phyloP scores from a whole-genome alignment of 768 basidiomycete genomes.

The Tylopilus felleus region DNA sequence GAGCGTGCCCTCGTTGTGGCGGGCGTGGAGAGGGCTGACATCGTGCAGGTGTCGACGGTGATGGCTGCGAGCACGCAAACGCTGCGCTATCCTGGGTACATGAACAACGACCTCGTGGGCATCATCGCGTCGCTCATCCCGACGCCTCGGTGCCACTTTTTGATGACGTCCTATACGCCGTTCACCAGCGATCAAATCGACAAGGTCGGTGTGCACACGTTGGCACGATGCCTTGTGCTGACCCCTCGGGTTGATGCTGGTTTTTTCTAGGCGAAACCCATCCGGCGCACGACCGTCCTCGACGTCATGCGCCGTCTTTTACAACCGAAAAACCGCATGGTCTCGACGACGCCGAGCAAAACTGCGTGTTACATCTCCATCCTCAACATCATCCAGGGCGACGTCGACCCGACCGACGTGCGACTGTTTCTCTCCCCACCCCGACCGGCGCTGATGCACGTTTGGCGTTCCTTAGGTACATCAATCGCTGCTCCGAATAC shows the following conservation, averaged over 20 bases:
- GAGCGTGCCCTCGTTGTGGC: conserved; percentile 17
- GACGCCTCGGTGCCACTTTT: conserved; percentile 95
- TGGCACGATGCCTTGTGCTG: neutral
- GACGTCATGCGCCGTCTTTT: conserved; percentile 98
- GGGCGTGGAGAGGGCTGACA: neutral
- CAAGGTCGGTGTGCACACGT: conserved; percentile 54
- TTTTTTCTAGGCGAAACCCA: conserved; percentile 75
- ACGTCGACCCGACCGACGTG: conserved; percentile 97
- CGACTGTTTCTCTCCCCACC: too few relatives aligned
- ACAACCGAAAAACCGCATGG: conserved; percentile 98
- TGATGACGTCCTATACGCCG: conserved; percentile 98
- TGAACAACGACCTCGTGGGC: conserved; percentile 98
- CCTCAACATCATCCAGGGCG: conserved; percentile 97
- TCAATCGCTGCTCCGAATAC: conserved; percentile 93
- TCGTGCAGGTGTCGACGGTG: conserved; percentile 82
- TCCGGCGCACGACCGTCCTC: conserved; percentile 92
- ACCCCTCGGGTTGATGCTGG: neutral
- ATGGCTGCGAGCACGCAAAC: conserved; percentile 98
- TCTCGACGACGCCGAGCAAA: conserved; percentile 88
- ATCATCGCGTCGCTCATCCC: conserved; percentile 97
- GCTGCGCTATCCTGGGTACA: conserved; percentile 94
- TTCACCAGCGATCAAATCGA: conserved; percentile 97
- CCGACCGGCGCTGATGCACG: too few relatives aligned
- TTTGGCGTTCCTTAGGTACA: conserved; percentile 61
- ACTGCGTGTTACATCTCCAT: conserved; percentile 96